These are phyloP conservation scores for Microbotryum saponariae DNA, from an alignment of 1,284 basidiomycete genomes.

Conservation along the genomic window DNA sequence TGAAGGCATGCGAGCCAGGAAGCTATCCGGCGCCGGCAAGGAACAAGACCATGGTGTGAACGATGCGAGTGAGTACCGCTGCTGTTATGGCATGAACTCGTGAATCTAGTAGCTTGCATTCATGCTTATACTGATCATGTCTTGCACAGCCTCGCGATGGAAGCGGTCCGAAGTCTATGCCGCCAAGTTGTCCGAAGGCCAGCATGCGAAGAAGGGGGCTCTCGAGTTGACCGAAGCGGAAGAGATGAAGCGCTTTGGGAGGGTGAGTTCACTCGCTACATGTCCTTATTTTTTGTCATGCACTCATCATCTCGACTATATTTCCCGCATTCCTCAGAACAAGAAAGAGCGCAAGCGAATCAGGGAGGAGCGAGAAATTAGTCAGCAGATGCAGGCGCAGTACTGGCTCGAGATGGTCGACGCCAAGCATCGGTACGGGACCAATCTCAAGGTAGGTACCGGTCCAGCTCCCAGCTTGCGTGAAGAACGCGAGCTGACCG, in stretches of 20 bases:
- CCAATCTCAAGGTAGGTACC: constrained; percentile 47
- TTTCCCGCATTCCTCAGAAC: neutral
- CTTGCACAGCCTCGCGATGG: constrained; percentile 31
- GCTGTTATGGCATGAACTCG: neutral
- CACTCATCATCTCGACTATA: neutral
- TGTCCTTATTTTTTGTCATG: neutral
- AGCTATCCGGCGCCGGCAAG: constrained; percentile 9
- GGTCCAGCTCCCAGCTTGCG: constrained; percentile 28
- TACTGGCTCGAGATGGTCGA: constrained; percentile 63
- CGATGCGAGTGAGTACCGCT: constrained; percentile 23
- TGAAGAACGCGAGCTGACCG: neutral
- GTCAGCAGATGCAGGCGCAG: constrained; percentile 31
- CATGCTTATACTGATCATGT: constrained; percentile 3
- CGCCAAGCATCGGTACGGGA: constrained; percentile 62
- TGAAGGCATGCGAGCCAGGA: constrained; percentile 27
- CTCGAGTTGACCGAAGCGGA: constrained; percentile 22
- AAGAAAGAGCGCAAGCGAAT: constrained; percentile 18
- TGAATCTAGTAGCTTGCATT: too few relatives aligned
- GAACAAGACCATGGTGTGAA: constrained; percentile 30
- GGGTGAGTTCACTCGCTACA: neutral
- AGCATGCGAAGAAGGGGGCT: neutral
- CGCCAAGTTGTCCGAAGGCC: constrained; percentile 25
- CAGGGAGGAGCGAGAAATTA: constrained; percentile 13
- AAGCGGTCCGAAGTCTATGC: constrained; percentile 32
- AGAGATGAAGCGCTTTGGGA: constrained; percentile 13